Evolutionary conservation across 2,329 filamentous ascomycete genomes (phyloP).

Genomic region (Colletotrichum agaves): DNA sequence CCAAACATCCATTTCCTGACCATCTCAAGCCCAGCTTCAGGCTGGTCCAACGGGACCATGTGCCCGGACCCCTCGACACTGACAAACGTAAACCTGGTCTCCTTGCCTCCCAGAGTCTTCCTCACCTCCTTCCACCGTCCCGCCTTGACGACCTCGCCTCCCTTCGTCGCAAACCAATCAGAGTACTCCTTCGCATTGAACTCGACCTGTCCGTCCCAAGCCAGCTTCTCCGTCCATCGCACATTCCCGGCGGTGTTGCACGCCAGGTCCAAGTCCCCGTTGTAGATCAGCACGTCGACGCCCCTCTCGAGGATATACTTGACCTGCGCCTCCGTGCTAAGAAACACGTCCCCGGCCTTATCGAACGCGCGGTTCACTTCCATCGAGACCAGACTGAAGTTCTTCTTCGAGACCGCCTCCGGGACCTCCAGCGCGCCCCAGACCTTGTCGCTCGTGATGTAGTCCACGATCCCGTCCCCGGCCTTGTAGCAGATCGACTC

Average conservation of each 20-base stretch:
- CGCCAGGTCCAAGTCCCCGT: slow-evolving; percentile 41
- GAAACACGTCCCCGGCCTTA: slow-evolving; percentile 30
- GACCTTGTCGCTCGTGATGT: slow-evolving; percentile 40
- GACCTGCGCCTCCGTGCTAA: slow-evolving; percentile 21
- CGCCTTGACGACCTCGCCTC: slow-evolving; percentile 16
- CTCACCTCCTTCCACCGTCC: slow-evolving; percentile 30
- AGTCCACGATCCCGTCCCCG: slow-evolving; percentile 40
- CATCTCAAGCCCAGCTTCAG: slow-evolving; percentile 37
- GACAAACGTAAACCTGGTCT: slow-evolving; percentile 40
- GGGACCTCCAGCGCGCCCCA: slow-evolving; percentile 40
- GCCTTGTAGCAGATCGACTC: slow-evolving; percentile 51
- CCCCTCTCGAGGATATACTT: slow-evolving; percentile 31
- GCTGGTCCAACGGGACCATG: slow-evolving; percentile 46
- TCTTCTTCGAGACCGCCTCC: neutral
- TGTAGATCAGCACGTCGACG: slow-evolving; percentile 40
- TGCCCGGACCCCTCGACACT: slow-evolving; percentile 53
- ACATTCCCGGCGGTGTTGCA: slow-evolving; percentile 43
- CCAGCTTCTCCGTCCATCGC: slow-evolving; percentile 52
- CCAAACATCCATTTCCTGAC: slow-evolving; percentile 37
- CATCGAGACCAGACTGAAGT: slow-evolving; percentile 27
- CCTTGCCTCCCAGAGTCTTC: slow-evolving; percentile 5
- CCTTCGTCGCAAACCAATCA: slow-evolving; percentile 27
- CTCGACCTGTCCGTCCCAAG: slow-evolving; percentile 56
- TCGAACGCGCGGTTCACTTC: slow-evolving; percentile 35
- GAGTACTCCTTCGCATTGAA: slow-evolving; percentile 48